These are phyloP conservation scores for Trichoderma gracile DNA, from an alignment of 2,329 filamentous ascomycete genomes.

Conservation along the genomic window DNA sequence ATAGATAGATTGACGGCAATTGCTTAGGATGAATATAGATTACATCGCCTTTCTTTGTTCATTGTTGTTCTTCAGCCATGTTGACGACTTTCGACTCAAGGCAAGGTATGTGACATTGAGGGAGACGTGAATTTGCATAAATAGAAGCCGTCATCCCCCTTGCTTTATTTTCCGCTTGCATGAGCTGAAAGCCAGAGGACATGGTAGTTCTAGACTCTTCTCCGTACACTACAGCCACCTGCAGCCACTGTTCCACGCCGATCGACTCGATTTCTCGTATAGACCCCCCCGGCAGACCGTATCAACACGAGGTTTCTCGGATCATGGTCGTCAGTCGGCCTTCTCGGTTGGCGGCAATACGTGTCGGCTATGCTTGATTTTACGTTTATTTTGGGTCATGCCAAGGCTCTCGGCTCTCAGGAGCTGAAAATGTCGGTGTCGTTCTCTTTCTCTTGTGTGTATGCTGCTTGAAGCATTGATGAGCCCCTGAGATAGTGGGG, in stretches of 20 bases:
- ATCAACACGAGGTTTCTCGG: neutral
- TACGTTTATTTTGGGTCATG: neutral
- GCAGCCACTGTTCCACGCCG: neutral
- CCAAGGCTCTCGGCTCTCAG: neutral
- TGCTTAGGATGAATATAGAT: too few species aligned
- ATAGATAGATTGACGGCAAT: constrained; percentile 8
- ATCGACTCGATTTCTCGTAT: neutral
- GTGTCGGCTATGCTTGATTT: neutral
- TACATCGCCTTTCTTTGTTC: neutral
- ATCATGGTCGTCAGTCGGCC: neutral
- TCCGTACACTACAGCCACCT: neutral
- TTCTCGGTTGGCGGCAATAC: neutral
- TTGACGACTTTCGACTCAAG: neutral
- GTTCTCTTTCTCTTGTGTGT: too few species aligned
- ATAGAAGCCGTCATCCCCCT: neutral
- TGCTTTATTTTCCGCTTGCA: neutral
- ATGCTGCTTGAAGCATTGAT: neutral
- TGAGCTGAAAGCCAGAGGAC: neutral
- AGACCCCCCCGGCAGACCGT: neutral
- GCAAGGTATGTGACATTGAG: neutral
- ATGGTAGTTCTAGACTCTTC: neutral
- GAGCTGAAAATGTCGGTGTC: neutral
- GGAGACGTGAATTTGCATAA: neutral
- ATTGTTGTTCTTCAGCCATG: too few species aligned
- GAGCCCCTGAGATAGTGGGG: neutral